phyloP scores from a whole-genome alignment of 176 grass and related monocot genomes.

The Cenchrus fungigraminus region DNA sequence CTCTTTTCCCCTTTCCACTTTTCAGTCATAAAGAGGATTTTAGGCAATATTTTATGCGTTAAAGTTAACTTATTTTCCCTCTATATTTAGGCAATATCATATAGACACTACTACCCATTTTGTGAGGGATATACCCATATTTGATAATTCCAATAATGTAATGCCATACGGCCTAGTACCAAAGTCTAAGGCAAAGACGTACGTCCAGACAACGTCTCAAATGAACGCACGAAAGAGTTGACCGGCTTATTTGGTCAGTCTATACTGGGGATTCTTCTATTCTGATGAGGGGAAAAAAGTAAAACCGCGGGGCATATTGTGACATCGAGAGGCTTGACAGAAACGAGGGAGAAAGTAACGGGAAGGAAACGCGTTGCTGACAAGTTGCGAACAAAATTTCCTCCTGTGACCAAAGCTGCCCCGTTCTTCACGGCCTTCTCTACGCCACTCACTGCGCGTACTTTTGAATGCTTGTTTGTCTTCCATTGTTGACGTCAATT shows the following conservation, averaged over 20 bases:
- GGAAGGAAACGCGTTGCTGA: slow-evolving; percentile 10
- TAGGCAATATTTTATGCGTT: too few species aligned
- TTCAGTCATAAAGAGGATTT: too few species aligned
- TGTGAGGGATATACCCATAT: too few species aligned
- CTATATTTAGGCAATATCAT: too few species aligned
- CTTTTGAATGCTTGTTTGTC: not conserved
- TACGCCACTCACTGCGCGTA: not conserved
- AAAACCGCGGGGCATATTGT: not conserved
- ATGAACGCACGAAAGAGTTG: not conserved
- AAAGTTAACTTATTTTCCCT: too few species aligned
- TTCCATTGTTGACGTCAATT: slow-evolving; percentile 16
- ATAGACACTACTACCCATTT: too few species aligned
- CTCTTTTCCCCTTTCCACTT: too few species aligned
- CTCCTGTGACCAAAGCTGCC: slow-evolving; percentile 2
- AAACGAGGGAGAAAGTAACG: not conserved
- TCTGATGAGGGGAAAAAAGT: not conserved
- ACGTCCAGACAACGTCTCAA: too few species aligned
- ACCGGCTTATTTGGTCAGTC: not conserved
- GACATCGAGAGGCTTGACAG: not conserved
- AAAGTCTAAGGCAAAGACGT: too few species aligned
- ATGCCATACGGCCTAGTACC: too few species aligned
- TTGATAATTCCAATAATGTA: too few species aligned
- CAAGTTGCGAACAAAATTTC: not conserved
- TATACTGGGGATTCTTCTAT: not conserved
- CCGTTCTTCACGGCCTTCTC: slow-evolving; percentile 18